These are phyloP conservation scores for Carex arenaria DNA, from an alignment of 202 grass and related monocot species.

Conservation along the genomic window DNA sequence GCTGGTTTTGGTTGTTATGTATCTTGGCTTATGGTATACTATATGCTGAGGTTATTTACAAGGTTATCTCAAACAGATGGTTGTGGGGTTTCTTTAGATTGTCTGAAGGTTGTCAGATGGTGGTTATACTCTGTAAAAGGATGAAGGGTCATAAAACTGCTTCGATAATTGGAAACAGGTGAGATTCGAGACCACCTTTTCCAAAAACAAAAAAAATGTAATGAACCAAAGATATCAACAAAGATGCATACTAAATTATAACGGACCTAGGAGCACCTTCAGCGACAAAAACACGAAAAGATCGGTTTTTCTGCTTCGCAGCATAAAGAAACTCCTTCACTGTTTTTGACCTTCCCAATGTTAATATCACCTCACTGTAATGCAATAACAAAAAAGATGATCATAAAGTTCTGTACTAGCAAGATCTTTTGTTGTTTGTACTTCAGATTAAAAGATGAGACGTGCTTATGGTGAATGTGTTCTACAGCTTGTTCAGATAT, in stretches of 20 bases:
- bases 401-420: not conserved
- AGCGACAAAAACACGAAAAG: slow-evolving; percentile 92
- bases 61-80: not conserved
- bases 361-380: slow-evolving; percentile 92
- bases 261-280: slow-evolving; percentile 88
- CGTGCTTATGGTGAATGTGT: slow-evolving; percentile 97
- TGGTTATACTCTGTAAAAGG: not conserved
- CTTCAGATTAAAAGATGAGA: slow-evolving; percentile 15
- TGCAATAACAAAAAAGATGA: not conserved
- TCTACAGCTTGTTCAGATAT: slow-evolving; percentile 94
- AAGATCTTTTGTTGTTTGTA: not conserved
- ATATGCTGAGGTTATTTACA: not conserved
- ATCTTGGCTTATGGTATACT: not conserved
- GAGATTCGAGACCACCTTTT: not conserved
- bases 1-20: not conserved
- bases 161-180: not conserved
- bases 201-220: not conserved
- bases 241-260: slow-evolving; percentile 12
- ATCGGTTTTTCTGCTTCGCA: slow-evolving; percentile 87
- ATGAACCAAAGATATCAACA: not conserved
- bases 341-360: slow-evolving; percentile 85
- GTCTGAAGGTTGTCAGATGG: not conserved
- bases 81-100: not conserved
- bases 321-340: slow-evolving; percentile 95
- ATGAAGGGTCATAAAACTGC: not conserved